phyloP scores from a whole-genome alignment of 2,329 filamentous ascomycete genomes.

The Seiridium unicorne region DNA sequence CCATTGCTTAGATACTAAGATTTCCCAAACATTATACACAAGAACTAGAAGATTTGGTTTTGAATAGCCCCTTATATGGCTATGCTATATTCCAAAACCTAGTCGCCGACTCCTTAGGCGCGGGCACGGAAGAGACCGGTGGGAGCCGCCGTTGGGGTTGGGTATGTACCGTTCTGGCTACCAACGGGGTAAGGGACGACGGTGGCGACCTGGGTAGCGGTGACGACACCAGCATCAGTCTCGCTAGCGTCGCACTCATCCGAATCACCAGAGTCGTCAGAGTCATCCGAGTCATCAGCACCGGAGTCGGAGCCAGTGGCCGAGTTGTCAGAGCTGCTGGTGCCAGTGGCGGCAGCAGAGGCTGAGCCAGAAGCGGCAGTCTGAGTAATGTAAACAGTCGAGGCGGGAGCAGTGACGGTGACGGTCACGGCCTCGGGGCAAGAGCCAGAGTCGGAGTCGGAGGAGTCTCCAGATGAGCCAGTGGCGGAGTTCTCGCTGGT shows the following conservation, averaged over 20 bases:
- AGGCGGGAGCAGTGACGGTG: slow-evolving; percentile 19
- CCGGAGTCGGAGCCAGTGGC: slow-evolving; percentile 8
- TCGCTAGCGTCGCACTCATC: slow-evolving; percentile 21
- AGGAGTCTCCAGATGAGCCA: slow-evolving; percentile 9
- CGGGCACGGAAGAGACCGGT: slow-evolving; percentile 27
- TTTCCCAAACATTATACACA: slow-evolving; percentile 8
- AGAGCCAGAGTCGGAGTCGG: slow-evolving; percentile 13
- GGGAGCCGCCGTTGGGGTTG: slow-evolving; percentile 30
- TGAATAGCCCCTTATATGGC: not conserved
- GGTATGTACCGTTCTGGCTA: slow-evolving; percentile 31
- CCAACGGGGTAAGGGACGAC: slow-evolving; percentile 39
- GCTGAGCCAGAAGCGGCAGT: not conserved
- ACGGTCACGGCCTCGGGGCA: slow-evolving; percentile 28
- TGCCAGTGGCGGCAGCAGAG: not conserved
- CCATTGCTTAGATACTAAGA: slow-evolving; percentile 1
- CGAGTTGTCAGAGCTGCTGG: not conserved
- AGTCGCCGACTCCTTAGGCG: not conserved
- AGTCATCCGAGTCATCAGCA: slow-evolving; percentile 12
- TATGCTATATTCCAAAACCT: not conserved
- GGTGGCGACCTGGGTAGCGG: slow-evolving; percentile 24
- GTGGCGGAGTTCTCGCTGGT: slow-evolving; percentile 9
- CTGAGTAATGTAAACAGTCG: slow-evolving; percentile 4
- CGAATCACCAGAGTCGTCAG: slow-evolving; percentile 12
- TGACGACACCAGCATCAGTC: slow-evolving; percentile 32
- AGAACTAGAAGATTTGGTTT: slow-evolving; percentile 3